Conservation (phyloP, 78 protist species). For the Speleostelium caveatum region DNA sequence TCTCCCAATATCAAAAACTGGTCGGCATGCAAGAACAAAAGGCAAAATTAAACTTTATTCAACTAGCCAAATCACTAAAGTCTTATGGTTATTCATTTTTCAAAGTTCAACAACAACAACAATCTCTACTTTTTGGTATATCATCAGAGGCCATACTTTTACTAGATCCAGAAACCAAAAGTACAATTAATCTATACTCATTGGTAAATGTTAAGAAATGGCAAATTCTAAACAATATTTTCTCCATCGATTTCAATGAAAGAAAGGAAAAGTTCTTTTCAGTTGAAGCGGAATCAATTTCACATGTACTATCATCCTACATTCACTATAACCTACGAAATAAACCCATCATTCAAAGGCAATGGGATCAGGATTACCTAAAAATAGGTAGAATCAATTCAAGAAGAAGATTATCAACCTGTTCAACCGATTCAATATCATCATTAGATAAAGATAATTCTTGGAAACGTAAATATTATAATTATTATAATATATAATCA, state of each 20-base stretch:
- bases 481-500: not conserved
- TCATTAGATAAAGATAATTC: not conserved
- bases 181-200: conserved; percentile 27
- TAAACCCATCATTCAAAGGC: conserved; percentile 36
- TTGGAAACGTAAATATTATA: not conserved
- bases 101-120: conserved; percentile 12
- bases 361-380: conserved; percentile 62
- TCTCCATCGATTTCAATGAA: conserved; percentile 44
- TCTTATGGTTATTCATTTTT: conserved; percentile 79
- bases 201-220: conserved; percentile 47
- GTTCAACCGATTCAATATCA: conserved; percentile 28
- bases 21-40: conserved; percentile 74
- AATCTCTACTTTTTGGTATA: conserved; percentile 46
- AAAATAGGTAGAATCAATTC: conserved; percentile 18
- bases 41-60: conserved; percentile 70
- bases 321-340: conserved; percentile 59
- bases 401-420: conserved; percentile 29
- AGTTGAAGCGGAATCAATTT: conserved; percentile 60
- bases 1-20: conserved; percentile 46
- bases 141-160: conserved; percentile 54
- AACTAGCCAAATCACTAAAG: conserved; percentile 74
- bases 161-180: conserved; percentile 34
- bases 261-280: conserved; percentile 17
- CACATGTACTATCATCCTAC: conserved; percentile 61
- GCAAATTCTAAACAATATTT: conserved; percentile 60